Conservation (phyloP, 2,329 filamentous ascomycete species). For the Penicillium sp. region DNA sequence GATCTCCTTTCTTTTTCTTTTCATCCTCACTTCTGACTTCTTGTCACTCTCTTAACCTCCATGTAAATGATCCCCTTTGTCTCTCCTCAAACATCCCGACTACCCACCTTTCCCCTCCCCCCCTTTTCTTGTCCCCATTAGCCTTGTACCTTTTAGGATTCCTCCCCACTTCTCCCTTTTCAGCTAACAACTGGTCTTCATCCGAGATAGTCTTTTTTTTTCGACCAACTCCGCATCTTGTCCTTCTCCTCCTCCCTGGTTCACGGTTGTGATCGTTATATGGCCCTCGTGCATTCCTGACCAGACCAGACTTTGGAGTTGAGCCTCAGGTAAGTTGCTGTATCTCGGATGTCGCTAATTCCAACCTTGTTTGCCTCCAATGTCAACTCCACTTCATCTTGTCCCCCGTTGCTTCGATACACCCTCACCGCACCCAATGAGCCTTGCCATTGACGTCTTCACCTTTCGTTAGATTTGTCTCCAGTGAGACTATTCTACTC, state of each 20-base stretch:
- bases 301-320: slow-evolving; percentile 17
- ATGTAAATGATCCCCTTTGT: slow-evolving; percentile 14
- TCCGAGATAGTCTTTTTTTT: slow-evolving; percentile 20
- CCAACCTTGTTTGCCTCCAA: neutral
- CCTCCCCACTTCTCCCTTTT: slow-evolving; percentile 23
- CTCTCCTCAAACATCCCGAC: slow-evolving; percentile 14
- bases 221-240: slow-evolving; percentile 14
- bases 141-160: slow-evolving; percentile 14
- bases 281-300: slow-evolving; percentile 18
- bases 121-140: slow-evolving; percentile 18
- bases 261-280: slow-evolving; percentile 1
- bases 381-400: neutral
- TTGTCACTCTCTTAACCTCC: slow-evolving; percentile 19
- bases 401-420: neutral
- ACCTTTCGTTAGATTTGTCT: slow-evolving; percentile 32
- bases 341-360: neutral
- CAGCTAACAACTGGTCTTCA: slow-evolving; percentile 23
- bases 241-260: slow-evolving; percentile 8
- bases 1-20: slow-evolving; percentile 38
- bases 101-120: slow-evolving; percentile 22
- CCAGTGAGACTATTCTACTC: slow-evolving; percentile 26
- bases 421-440: slow-evolving; percentile 9
- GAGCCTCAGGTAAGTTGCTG: slow-evolving; percentile 3
- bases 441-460: slow-evolving; percentile 37
- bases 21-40: neutral